These are phyloP conservation scores for Adansonia digitata DNA, from an alignment of 345 rosid species.

Conservation along the genomic window DNA sequence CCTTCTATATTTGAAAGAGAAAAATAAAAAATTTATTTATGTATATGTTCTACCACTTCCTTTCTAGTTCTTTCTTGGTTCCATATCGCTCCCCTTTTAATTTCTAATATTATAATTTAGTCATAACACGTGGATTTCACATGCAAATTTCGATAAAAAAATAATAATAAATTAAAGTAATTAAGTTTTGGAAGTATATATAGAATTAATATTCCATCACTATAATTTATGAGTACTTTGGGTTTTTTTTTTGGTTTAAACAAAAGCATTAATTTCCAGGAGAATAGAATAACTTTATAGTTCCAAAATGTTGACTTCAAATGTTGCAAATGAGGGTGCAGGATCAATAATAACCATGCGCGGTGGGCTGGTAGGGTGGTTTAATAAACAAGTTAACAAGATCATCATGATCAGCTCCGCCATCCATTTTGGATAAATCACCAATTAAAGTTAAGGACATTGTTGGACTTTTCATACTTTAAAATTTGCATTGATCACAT, in stretches of 20 bases:
- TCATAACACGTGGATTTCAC: neutral
- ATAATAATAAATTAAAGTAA: no score
- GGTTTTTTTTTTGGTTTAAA: neutral
- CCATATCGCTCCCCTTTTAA: neutral
- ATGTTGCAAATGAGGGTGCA: constrained; percentile 6
- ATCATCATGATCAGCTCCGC: neutral
- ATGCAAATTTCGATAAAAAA: neutral
- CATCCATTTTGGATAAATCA: neutral
- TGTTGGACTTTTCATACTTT: neutral
- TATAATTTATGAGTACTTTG: neutral
- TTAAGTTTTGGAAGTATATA: neutral
- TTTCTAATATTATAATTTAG: neutral
- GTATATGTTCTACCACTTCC: no score
- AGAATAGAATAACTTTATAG: neutral
- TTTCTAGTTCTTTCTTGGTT: no score
- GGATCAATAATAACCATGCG: neutral
- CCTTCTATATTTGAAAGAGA: no score
- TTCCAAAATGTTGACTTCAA: neutral
- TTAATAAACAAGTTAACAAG: neutral
- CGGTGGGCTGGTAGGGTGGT: neutral
- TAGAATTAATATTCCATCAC: neutral
- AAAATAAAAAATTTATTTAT: no score
- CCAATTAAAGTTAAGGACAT: no score
- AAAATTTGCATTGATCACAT: neutral
- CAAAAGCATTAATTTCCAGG: neutral